Conservation (phyloP, 352 stramenopile species). For the Phytophthora foliorum region DNA sequence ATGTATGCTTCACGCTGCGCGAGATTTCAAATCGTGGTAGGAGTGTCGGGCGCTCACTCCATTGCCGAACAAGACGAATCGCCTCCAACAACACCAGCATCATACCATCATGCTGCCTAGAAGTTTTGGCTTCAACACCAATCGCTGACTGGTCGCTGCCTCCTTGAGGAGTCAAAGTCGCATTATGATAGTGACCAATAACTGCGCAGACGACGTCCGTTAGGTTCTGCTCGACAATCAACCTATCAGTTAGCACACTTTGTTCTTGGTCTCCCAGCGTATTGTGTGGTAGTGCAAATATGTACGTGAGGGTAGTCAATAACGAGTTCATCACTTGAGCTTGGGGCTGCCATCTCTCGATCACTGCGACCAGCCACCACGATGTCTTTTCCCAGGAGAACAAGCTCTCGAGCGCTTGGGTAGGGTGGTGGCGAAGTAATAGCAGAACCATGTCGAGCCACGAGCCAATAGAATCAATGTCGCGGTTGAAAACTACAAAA, state of each 20-base stretch:
- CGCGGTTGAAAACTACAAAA: conserved; percentile 26
- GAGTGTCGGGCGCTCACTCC: conserved; percentile 27
- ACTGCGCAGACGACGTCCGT: conserved; percentile 21
- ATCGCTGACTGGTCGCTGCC: background rate
- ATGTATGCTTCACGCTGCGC: background rate
- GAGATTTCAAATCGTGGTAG: conserved; percentile 15
- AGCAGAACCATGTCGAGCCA: conserved; percentile 38
- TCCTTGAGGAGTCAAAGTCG: background rate
- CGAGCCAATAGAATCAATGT: conserved; percentile 10
- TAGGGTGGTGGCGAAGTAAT: conserved; percentile 19
- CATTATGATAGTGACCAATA: conserved; percentile 17
- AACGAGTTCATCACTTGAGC: conserved; percentile 15
- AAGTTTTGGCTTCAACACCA: background rate
- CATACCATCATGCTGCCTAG: background rate
- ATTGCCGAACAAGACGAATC: conserved; percentile 33
- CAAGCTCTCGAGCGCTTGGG: conserved; percentile 10
- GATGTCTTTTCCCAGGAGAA: conserved; percentile 3
- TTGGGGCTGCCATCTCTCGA: conserved; percentile 27
- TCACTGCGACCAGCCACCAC: conserved; percentile 31
- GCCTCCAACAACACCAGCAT: conserved; percentile 30
- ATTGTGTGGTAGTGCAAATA: conserved; percentile 27
- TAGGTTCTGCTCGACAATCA: conserved; percentile 27
- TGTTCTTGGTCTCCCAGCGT: conserved; percentile 21
- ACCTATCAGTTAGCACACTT: conserved; percentile 8
- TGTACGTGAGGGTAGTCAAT: conserved; percentile 21